Evolutionary conservation across 768 basidiomycete species (phyloP), one percentile per base, ranked within the genome.

Genomic region (Bullera alba): DNA sequence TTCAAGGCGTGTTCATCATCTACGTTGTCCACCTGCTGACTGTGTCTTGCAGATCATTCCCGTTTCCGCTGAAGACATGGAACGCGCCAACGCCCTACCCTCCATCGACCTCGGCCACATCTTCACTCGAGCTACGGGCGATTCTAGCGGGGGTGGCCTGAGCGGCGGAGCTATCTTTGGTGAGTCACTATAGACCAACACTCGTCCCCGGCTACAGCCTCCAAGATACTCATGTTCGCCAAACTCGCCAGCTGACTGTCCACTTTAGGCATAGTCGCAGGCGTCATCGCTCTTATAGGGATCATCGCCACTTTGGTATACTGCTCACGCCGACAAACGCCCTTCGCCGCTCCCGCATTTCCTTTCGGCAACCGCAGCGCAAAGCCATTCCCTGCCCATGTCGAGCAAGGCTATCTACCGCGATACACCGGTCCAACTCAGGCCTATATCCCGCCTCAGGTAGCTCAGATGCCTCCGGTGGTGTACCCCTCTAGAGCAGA

Each of bases 241-340:
- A 22, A 19, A 39, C 7, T 7, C 6, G 6, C 38, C 23, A 39
- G 23, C 17, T n/a, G n/a, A 46, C 45, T 30, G 4, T 30, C 23
- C 5, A 26, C 12, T 19, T 12, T 29, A 50, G 50, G 50, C 17
- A 51, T 51, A 5, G 44, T 51, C 41, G 34, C 44, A 25, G 50
- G 50, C 4, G 50, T 51, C 8, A 23, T 51, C 41, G 19, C 26
- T 14, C 14, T 22, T 12, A n/a, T 51, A n/a, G 3, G 22, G 10
- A 14, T 44, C 39, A 15, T 51, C 28, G 8, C 29, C 5, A 17
- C 44, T 12, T 8, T 51, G 14, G 17, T 51, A 41, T 51, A 43
- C 30, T 12, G 29, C 21, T 21, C 25, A n/a, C 39, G 41, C 4
- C 50, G 21, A 10, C 7, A 8, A 7, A 12, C 37, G 12, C 10